These are phyloP conservation scores for Podila epigama DNA, from an alignment of 192 early-diverging fungal species.

Conservation along the genomic window DNA sequence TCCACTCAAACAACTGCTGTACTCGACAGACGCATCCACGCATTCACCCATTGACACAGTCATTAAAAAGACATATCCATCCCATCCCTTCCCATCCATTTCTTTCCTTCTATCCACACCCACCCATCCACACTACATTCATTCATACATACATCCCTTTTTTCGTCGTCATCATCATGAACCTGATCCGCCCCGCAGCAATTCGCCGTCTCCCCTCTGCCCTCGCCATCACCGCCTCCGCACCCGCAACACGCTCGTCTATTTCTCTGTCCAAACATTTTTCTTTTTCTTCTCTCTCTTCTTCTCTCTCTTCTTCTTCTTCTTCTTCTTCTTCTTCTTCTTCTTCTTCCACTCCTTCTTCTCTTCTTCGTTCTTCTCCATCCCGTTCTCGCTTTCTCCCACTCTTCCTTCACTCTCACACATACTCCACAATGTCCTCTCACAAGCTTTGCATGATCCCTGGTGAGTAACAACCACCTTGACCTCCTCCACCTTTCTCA, in stretches of 20 bases:
- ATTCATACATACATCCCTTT: no score
- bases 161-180: no score
- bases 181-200: not conserved
- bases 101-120: no score
- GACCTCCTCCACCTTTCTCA: not conserved
- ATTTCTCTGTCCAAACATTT: no score
- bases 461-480: constrained; percentile 53
- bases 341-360: not conserved
- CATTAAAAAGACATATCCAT: no score
- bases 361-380: not conserved
- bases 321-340: not conserved
- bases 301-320: not conserved
- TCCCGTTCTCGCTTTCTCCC: not conserved
- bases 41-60: no score
- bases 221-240: not conserved
- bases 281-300: not conserved
- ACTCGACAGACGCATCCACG: no score
- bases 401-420: constrained; percentile 5
- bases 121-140: no score
- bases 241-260: not conserved
- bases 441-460: constrained; percentile 96
- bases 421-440: constrained; percentile 43
- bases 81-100: no score
- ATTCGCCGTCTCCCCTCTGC: not conserved
- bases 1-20: no score